Conservation (phyloP, 2,329 filamentous ascomycete species). For the Botrytis elliptica region DNA sequence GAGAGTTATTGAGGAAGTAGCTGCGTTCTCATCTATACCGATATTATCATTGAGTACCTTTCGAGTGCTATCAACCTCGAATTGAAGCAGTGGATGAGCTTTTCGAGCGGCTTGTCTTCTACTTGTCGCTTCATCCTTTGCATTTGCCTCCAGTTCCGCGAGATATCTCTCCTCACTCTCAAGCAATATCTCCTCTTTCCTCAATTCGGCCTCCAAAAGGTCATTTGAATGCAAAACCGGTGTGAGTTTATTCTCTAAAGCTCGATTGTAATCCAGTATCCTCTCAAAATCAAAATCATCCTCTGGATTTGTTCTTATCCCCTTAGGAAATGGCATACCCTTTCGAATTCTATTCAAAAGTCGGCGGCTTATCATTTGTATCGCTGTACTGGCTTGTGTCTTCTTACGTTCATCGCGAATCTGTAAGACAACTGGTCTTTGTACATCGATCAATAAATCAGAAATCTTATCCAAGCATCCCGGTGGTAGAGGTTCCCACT, state of each 20-base stretch:
- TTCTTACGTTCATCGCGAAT: constrained; percentile 48
- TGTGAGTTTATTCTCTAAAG: constrained; percentile 58
- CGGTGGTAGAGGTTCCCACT: constrained; percentile 60
- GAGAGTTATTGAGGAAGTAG: constrained; percentile 20
- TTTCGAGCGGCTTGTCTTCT: constrained; percentile 47
- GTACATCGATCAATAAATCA: constrained; percentile 56
- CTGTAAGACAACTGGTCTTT: constrained; percentile 60
- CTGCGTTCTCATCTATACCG: constrained; percentile 22
- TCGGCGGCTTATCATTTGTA: constrained; percentile 55
- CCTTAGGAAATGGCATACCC: constrained; percentile 66
- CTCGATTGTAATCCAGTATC: constrained; percentile 57
- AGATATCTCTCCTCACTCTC: constrained; percentile 55
- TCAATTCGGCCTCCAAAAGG: constrained; percentile 58
- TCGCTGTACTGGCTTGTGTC: constrained; percentile 49
- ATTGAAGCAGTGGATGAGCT: constrained; percentile 37
- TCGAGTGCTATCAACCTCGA: constrained; percentile 18
- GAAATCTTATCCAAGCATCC: constrained; percentile 56
- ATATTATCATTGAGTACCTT: constrained; percentile 28
- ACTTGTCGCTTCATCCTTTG: constrained; percentile 52
- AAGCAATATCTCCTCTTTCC: constrained; percentile 54
- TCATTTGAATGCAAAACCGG: constrained; percentile 62
- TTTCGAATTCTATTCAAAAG: constrained; percentile 57
- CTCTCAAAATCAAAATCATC: constrained; percentile 66
- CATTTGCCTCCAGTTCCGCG: constrained; percentile 53
- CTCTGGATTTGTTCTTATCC: constrained; percentile 49